Conservation (phyloP, 345 rosid genomes). For the Eucalyptus melliodora region DNA sequence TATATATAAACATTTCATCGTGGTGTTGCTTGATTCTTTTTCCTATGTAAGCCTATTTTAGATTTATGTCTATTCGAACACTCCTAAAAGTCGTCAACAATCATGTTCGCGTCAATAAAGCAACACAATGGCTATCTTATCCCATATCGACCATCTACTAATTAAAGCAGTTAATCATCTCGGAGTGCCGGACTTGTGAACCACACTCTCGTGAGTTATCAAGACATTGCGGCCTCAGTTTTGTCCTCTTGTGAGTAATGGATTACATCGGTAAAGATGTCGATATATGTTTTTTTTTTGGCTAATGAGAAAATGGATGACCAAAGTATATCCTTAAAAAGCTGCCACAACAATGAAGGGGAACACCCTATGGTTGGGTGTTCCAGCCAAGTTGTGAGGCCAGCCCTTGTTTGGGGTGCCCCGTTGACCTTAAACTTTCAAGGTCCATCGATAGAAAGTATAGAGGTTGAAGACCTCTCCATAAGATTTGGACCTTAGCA, state of each 20-base stretch:
- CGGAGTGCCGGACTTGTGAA: background rate
- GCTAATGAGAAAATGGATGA: too few relatives aligned
- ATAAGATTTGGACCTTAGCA: too few relatives aligned
- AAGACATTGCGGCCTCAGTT: background rate
- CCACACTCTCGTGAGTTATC: fast-evolving
- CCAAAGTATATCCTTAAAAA: too few relatives aligned
- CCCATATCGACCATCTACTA: background rate
- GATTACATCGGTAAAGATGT: too few relatives aligned
- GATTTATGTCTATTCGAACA: background rate
- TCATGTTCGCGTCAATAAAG: background rate
- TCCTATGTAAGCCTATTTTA: background rate
- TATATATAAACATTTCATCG: background rate
- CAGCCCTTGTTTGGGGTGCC: too few relatives aligned
- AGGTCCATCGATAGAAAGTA: too few relatives aligned
- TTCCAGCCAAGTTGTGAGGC: too few relatives aligned
- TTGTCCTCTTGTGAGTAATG: background rate
- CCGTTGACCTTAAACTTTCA: too few relatives aligned
- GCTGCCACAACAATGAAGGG: too few relatives aligned
- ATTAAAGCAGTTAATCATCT: background rate
- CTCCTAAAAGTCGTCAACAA: background rate
- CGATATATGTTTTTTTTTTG: too few relatives aligned
- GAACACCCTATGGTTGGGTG: too few relatives aligned
- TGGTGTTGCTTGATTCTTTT: background rate
- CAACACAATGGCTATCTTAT: background rate
- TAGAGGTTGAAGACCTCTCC: too few relatives aligned